Conservation (phyloP, 208 protist genomes). For the Leishmania martiniquensis region DNA sequence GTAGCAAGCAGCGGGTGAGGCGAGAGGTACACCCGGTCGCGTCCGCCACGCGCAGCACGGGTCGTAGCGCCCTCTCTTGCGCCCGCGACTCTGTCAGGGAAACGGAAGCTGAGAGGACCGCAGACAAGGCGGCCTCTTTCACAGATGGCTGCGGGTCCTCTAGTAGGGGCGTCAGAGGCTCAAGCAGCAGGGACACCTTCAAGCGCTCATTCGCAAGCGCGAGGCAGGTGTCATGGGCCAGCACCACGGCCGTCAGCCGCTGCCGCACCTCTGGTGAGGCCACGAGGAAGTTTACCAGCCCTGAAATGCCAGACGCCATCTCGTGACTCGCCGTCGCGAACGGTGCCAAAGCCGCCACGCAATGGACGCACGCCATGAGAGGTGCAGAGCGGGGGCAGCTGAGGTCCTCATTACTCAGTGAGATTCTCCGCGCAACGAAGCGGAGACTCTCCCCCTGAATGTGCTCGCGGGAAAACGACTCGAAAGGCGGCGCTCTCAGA, state of each 20-base stretch:
- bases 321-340: slow-evolving; percentile 41
- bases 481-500: not conserved
- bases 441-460: slow-evolving; percentile 27
- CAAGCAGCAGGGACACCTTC: slow-evolving; percentile 43
- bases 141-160: slow-evolving; percentile 49
- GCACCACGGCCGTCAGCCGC: slow-evolving; percentile 50
- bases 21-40: slow-evolving; percentile 49
- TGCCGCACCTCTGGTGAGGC: slow-evolving; percentile 29
- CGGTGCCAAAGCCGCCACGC: slow-evolving; percentile 32
- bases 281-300: slow-evolving; percentile 46
- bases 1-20: slow-evolving; percentile 43
- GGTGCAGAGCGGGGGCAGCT: slow-evolving; percentile 21
- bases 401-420: slow-evolving; percentile 15
- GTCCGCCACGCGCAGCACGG: slow-evolving; percentile 43
- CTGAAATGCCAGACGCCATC: slow-evolving; percentile 42
- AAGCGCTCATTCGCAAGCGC: slow-evolving; percentile 38
- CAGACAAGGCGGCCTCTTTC: slow-evolving; percentile 59
- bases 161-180: slow-evolving; percentile 51
- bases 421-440: slow-evolving; percentile 33
- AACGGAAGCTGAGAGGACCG: slow-evolving; percentile 41
- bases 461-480: not conserved
- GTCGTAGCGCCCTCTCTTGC: slow-evolving; percentile 57
- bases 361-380: slow-evolving; percentile 30
- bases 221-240: slow-evolving; percentile 47
- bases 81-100: slow-evolving; percentile 34